These are phyloP conservation scores for Plasmodium gallinaceum DNA, from an alignment of 169 alveolate genomes.

Conservation along the genomic window DNA sequence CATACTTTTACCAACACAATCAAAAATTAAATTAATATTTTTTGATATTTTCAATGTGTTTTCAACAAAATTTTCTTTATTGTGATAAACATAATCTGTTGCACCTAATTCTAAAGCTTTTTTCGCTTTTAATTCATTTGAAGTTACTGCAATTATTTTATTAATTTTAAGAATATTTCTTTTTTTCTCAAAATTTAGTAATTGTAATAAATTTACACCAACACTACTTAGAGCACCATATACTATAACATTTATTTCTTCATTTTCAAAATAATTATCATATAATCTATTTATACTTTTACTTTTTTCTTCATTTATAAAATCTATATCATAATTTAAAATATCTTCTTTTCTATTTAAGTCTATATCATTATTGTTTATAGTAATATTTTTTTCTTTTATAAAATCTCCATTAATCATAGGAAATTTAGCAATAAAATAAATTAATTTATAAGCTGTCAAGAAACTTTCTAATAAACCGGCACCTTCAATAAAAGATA, in stretches of 20 bases:
- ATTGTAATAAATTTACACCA: constrained; percentile 27
- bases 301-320: not conserved
- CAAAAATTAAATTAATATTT: constrained; percentile 24
- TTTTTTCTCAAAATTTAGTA: constrained; percentile 28
- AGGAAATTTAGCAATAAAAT: constrained; percentile 12
- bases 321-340: not conserved
- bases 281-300: not conserved
- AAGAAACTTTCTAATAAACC: constrained; percentile 20
- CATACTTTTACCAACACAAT: constrained; percentile 21
- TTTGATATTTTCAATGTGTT: constrained; percentile 11
- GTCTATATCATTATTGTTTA: not conserved
- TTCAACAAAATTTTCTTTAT: constrained; percentile 3
- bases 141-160: constrained; percentile 39
- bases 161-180: constrained; percentile 16
- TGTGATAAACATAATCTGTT: constrained; percentile 19
- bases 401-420: not conserved
- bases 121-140: constrained; percentile 16
- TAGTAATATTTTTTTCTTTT: not conserved
- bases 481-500: constrained; percentile 18
- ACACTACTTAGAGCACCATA: constrained; percentile 31
- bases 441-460: constrained; percentile 28
- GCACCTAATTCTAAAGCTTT: constrained; percentile 29
- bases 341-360: not conserved
- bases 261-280: constrained; percentile 2
- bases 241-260: constrained; percentile 16